Evolutionary conservation across 2,329 filamentous ascomycete species (phyloP).

Genomic region (Microsporum audouinii): DNA sequence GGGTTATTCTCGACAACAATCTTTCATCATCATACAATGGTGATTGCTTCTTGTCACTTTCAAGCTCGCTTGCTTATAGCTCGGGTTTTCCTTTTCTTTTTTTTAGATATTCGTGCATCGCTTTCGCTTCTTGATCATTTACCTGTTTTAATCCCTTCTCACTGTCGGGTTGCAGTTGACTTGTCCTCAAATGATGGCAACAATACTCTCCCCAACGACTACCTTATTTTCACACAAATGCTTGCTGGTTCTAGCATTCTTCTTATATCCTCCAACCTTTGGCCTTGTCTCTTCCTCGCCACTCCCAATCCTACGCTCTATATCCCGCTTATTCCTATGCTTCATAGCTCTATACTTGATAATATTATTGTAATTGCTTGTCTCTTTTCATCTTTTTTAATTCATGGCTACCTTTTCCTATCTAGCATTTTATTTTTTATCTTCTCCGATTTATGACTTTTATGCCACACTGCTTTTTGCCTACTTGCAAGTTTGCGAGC

Average conservation of each 20-base stretch:
- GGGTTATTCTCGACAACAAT: neutral
- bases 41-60: neutral
- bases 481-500: neutral
- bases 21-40: neutral
- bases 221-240: constrained; percentile 6
- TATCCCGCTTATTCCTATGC: neutral
- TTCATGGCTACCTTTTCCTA: neutral
- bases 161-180: constrained; percentile 5
- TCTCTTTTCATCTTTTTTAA: neutral
- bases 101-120: constrained; percentile 7
- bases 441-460: neutral
- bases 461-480: neutral
- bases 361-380: constrained; percentile 1
- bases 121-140: neutral
- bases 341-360: constrained; percentile 6
- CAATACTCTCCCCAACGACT: neutral
- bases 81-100: neutral
- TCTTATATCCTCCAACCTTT: neutral
- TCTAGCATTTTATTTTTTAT: neutral
- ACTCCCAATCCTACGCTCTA: neutral
- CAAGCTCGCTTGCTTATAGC: neutral
- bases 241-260: constrained; percentile 2
- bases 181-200: neutral
- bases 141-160: neutral
- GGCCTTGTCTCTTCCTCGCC: neutral